Conservation (phyloP, 257 asterid genomes). For the Penstemon newberryi region DNA sequence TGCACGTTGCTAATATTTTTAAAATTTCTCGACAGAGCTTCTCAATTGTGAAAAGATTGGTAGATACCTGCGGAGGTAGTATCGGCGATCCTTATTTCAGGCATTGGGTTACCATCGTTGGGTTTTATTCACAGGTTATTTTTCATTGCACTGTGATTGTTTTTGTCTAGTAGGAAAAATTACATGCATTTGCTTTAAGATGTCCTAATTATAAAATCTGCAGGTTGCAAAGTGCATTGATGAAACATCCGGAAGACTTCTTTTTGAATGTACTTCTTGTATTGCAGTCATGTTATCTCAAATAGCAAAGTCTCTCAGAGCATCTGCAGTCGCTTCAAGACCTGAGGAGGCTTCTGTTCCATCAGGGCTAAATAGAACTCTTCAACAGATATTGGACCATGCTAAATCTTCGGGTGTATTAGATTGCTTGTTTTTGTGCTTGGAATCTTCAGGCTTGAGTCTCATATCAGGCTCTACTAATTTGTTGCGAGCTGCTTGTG, state of each 20-base stretch:
- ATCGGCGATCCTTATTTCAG: slow-evolving; percentile 54
- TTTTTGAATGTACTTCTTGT: slow-evolving; percentile 82
- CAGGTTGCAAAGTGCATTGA: slow-evolving; percentile 66
- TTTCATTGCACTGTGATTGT: slow-evolving; percentile 23
- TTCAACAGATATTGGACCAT: slow-evolving; percentile 65
- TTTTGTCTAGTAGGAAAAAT: slow-evolving; percentile 25
- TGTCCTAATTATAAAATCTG: slow-evolving; percentile 31
- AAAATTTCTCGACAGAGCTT: slow-evolving; percentile 64
- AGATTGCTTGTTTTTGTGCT: slow-evolving; percentile 65
- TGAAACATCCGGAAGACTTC: slow-evolving; percentile 73
- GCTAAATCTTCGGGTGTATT: slow-evolving; percentile 66
- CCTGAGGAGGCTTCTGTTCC: slow-evolving; percentile 48
- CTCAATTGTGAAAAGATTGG: slow-evolving; percentile 63
- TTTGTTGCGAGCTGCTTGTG: slow-evolving; percentile 90
- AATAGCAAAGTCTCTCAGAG: slow-evolving; percentile 69
- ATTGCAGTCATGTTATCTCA: slow-evolving; percentile 73
- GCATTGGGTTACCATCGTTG: slow-evolving; percentile 74
- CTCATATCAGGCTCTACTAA: slow-evolving; percentile 85
- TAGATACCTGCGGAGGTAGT: slow-evolving; percentile 61
- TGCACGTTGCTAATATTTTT: slow-evolving; percentile 27
- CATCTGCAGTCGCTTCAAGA: slow-evolving; percentile 49
- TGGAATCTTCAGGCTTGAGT: slow-evolving; percentile 85
- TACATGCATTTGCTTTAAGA: slow-evolving; percentile 23
- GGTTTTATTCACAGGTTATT: slow-evolving; percentile 77
- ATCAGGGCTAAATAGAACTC: slow-evolving; percentile 44